These are phyloP conservation scores for Trametes maxima DNA, from an alignment of 768 basidiomycete species.

Conservation along the genomic window DNA sequence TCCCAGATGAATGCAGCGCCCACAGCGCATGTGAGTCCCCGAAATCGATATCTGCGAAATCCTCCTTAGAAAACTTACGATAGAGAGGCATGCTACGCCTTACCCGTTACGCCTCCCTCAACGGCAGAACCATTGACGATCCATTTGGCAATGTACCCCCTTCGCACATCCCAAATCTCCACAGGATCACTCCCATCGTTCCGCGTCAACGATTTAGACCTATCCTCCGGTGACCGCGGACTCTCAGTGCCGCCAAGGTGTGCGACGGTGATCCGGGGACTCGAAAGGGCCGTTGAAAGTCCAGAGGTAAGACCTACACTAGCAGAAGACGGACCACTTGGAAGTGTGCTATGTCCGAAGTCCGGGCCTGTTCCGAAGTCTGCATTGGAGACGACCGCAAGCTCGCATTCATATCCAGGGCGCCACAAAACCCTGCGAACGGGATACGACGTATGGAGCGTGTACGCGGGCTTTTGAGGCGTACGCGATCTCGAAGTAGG, in stretches of 20 bases:
- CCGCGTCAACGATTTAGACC: slow-evolving; percentile 10
- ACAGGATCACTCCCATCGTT: slow-evolving; percentile 52
- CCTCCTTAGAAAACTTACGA: background rate
- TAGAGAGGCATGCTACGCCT: slow-evolving; percentile 14
- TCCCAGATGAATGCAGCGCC: slow-evolving; percentile 73
- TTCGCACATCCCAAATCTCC: slow-evolving; percentile 86
- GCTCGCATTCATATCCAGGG: slow-evolving; percentile 73
- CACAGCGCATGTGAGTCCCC: slow-evolving; percentile 71
- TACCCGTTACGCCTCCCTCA: slow-evolving; percentile 80
- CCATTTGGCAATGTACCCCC: slow-evolving; percentile 86
- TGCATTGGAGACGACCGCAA: slow-evolving; percentile 71
- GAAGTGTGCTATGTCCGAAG: slow-evolving; percentile 8
- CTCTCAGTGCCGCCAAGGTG: slow-evolving; percentile 11
- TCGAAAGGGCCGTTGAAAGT: slow-evolving; percentile 18
- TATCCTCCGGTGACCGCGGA: slow-evolving; percentile 13
- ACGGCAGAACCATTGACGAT: slow-evolving; percentile 60
- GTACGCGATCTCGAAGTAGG: slow-evolving; percentile 50
- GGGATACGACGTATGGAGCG: slow-evolving; percentile 73
- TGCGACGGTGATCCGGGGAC: slow-evolving; percentile 27
- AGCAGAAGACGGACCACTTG: slow-evolving; percentile 2
- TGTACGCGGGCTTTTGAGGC: slow-evolving; percentile 65
- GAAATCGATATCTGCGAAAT: slow-evolving; percentile 61
- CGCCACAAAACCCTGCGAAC: slow-evolving; percentile 78
- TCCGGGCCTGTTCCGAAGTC: slow-evolving; percentile 47
- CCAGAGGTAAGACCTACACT: slow-evolving; percentile 11